Evolutionary conservation across 2,329 filamentous ascomycete genomes (phyloP).

Genomic region (Chrysoporthe puriensis): DNA sequence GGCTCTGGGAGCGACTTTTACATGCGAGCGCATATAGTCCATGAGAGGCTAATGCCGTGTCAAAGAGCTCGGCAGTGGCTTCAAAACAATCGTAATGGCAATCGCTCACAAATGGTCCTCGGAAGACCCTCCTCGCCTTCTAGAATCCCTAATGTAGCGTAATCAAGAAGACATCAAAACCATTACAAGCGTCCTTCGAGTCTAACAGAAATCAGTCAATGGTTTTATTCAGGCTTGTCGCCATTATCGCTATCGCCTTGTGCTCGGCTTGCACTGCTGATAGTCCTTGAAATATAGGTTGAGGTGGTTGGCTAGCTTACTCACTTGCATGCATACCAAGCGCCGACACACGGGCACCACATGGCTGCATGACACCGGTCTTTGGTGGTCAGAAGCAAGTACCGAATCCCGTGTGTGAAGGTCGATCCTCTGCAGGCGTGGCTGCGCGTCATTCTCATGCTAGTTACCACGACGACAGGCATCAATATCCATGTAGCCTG

Average conservation of each 20-base stretch:
- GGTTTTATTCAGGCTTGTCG: background rate
- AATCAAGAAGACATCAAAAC: background rate
- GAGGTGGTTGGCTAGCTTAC: background rate
- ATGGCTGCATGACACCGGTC: background rate
- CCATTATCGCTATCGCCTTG: background rate
- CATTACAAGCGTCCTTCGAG: background rate
- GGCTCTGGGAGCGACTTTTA: background rate
- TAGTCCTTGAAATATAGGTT: background rate
- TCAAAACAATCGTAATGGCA: background rate
- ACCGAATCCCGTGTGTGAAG: constrained; percentile 13
- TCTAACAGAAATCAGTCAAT: background rate
- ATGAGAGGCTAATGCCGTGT: no score
- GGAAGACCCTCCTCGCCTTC: background rate
- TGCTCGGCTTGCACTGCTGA: background rate
- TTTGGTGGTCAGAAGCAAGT: background rate
- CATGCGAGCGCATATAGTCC: no score
- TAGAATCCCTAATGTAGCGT: background rate
- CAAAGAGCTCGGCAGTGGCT: no score
- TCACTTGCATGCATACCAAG: background rate
- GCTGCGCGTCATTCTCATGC: background rate
- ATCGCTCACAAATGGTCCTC: background rate
- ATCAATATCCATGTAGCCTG: background rate
- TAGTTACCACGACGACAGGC: background rate
- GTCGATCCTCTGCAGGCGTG: background rate
- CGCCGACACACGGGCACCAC: background rate